Conservation (phyloP, 179 eudicot species). For the Heliamphora pulchella region DNA sequence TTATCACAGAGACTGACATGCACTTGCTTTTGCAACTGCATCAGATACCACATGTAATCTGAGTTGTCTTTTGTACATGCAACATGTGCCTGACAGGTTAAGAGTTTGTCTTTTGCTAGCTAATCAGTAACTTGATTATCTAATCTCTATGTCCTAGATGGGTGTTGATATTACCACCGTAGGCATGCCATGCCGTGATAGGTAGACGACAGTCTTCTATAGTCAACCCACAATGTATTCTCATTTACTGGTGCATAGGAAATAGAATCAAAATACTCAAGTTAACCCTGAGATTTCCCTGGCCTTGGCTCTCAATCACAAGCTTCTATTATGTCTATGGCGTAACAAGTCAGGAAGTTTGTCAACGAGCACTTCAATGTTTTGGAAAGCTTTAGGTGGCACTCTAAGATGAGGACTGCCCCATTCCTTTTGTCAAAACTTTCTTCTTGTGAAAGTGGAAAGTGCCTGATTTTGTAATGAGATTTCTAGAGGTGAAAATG, state of each 20-base stretch:
- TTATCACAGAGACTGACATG: neutral
- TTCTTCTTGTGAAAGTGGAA: neutral
- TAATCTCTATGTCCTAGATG: neutral
- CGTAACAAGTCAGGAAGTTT: neutral
- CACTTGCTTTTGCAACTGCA: neutral
- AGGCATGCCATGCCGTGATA: neutral
- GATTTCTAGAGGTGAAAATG: neutral
- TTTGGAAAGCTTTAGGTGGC: slow-evolving; percentile 6
- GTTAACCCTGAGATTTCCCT: neutral
- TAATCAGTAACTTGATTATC: neutral
- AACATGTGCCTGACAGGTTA: neutral
- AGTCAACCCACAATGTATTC: neutral
- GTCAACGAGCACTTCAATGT: neutral
- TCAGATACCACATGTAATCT: neutral
- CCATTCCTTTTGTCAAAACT: neutral
- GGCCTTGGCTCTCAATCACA: neutral
- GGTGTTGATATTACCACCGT: neutral
- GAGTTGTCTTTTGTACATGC: neutral
- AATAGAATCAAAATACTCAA: neutral
- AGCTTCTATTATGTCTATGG: neutral
- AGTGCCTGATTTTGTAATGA: neutral
- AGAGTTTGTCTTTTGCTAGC: neutral
- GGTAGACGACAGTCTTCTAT: neutral
- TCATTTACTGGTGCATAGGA: neutral
- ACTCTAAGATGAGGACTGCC: neutral